Evolutionary conservation across 1,139 yeast species (phyloP).

Genomic region (Taphrina confusa): DNA sequence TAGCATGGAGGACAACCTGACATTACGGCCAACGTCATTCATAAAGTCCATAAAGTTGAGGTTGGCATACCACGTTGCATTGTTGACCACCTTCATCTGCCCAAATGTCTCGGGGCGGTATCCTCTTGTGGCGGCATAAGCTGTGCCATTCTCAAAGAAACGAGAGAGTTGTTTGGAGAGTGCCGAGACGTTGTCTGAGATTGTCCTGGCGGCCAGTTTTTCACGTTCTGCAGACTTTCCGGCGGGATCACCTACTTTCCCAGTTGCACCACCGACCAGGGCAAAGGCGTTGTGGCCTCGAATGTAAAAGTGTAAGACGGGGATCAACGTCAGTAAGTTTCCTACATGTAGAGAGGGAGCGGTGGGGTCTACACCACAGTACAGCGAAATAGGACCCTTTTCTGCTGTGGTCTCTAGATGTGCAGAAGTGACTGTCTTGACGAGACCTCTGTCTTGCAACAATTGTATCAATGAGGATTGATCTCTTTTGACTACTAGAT

Average conservation of each 20-base stretch:
- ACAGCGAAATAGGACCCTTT: conserved; percentile 55
- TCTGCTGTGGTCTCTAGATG: neutral
- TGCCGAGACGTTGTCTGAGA: conserved; percentile 59
- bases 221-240: conserved; percentile 79
- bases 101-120: conserved; percentile 47
- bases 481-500: neutral
- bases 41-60: conserved; percentile 75
- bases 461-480: conserved; percentile 1
- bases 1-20: conserved; percentile 82
- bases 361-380: conserved; percentile 97
- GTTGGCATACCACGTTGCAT: conserved; percentile 82
- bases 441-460: conserved; percentile 18
- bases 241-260: conserved; percentile 95
- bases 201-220: conserved; percentile 55
- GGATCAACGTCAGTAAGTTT: conserved; percentile 81
- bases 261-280: conserved; percentile 95
- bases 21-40: conserved; percentile 72
- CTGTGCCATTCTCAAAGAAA: conserved; percentile 59
- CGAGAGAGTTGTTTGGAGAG: conserved; percentile 57
- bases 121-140: conserved; percentile 60
- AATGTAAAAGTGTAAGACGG: conserved; percentile 75
- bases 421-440: conserved; percentile 24
- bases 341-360: conserved; percentile 90
- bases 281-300: conserved; percentile 83
- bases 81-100: conserved; percentile 56